Percentiles rank a stretch among this genome's conserved stretches.
Evolutionary conservation across 2,329 filamentous ascomycete genomes (phyloP).

Genomic region (Zasmidium citrigriseum): DNA sequence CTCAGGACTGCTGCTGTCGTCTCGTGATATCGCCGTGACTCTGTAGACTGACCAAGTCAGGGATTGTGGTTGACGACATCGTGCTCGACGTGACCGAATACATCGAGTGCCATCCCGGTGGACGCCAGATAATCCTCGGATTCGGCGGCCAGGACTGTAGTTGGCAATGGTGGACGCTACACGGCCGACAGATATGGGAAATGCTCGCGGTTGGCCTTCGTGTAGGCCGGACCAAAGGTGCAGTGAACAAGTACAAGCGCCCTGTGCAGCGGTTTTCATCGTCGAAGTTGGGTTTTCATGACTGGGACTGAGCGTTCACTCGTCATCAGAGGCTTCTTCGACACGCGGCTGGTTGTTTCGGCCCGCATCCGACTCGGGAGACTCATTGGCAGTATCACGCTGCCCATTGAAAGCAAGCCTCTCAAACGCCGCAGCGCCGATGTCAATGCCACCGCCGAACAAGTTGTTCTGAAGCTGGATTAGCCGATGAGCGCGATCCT

Average conservation of each 20-base stretch:
- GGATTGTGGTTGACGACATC: conserved; percentile 36
- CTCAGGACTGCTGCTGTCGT: too few species aligned
- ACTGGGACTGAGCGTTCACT: conserved; percentile 14
- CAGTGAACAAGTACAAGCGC: conserved; percentile 7
- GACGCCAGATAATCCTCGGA: conserved; percentile 30
- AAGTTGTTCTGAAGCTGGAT: conserved; percentile 7
- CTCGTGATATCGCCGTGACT: too few species aligned
- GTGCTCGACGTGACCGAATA: conserved; percentile 36
- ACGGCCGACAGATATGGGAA: conserved; percentile 14
- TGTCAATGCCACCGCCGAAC: conserved; percentile 1
- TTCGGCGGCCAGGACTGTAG: conserved; percentile 36
- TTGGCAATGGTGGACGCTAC: conserved; percentile 38
- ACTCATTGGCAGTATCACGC: not conserved
- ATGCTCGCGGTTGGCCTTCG: conserved; percentile 4
- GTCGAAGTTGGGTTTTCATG: conserved; percentile 7
- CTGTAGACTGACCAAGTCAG: conserved; percentile 9
- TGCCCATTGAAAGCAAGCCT: not conserved
- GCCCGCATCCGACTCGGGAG: not conserved
- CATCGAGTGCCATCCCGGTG: conserved; percentile 33
- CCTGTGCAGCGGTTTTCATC: conserved; percentile 1
- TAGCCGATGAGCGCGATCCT: conserved; percentile 7
- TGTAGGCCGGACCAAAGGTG: conserved; percentile 12
- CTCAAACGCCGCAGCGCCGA: not conserved
- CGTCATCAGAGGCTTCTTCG: conserved; percentile 1
- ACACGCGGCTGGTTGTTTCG: conserved; percentile 1